These are phyloP conservation scores for Fraxinus floribunda DNA, from an alignment of 305 asterid genomes.

Conservation along the genomic window DNA sequence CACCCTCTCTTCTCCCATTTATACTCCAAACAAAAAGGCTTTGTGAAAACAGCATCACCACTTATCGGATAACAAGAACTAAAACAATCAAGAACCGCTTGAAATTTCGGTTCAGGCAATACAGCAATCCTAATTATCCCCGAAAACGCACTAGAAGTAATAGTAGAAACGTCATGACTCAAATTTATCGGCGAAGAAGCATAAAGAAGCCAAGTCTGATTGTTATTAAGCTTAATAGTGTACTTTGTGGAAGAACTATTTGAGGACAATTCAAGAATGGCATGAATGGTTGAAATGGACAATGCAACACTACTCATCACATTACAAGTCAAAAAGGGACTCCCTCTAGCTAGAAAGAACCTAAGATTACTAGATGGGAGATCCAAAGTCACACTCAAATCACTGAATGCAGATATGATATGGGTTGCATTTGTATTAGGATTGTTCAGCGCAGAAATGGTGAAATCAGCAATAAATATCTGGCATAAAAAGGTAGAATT, in stretches of 20 bases:
- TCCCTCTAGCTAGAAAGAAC: conserved; percentile 69
- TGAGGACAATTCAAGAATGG: conserved; percentile 49
- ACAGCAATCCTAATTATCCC: conserved; percentile 72
- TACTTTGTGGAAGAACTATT: conserved; percentile 51
- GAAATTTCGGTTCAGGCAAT: conserved; percentile 50
- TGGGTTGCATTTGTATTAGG: conserved; percentile 46
- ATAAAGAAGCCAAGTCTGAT: conserved; percentile 78
- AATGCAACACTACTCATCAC: conserved; percentile 38
- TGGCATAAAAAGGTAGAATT: conserved; percentile 61
- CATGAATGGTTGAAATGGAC: conserved; percentile 71
- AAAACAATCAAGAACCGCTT: conserved; percentile 54
- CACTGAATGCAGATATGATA: conserved; percentile 54
- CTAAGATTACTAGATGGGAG: conserved; percentile 64
- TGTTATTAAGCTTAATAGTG: conserved; percentile 65
- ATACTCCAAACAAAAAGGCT: conserved; percentile 65
- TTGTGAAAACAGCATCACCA: conserved; percentile 56
- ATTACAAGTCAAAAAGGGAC: conserved; percentile 70
- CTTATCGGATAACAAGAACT: conserved; percentile 67
- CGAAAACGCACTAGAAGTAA: conserved; percentile 49
- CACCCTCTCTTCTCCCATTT: conserved; percentile 73
- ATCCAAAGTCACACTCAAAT: conserved; percentile 71
- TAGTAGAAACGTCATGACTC: conserved; percentile 40
- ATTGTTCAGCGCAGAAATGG: conserved; percentile 46
- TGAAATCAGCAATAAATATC: conserved; percentile 55
- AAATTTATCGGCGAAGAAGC: conserved; percentile 58